Evolutionary conservation across 129 eudicot species (phyloP), one percentile per base, ranked within the genome.

Genomic region (Helichrysum umbraculigerum): DNA sequence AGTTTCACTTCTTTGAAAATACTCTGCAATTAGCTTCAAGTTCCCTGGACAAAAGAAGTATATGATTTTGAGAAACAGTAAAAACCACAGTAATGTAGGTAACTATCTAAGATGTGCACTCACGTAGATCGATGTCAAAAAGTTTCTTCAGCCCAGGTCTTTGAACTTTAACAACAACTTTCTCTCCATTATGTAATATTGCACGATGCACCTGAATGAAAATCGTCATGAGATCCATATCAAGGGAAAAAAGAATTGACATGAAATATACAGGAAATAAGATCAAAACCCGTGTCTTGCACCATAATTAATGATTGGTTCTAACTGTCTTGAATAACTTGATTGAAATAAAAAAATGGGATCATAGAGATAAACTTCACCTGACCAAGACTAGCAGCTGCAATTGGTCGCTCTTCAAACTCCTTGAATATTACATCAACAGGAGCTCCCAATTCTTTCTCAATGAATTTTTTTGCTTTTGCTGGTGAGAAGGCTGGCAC

Each of bases 381-480:
- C 97, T 94, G 99, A 76, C 99, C 99, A 85, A 94, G 99, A 85
- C 99, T 94, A 83, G 99, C 99, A 71, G 99, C 97, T 76, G 99
- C 99, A 74, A 94, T 89, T 15, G 99, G 99, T 47, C 76, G 78
- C 17, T 91, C 99, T 84, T 91, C 99, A 80, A 94, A 94, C 74
- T 81, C 99, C 88, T 75, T 87, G 68, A 89, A 94, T 51, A 94
- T 77, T 74, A 86, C 56, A 63, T 87, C 66, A 57, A 94, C 88
- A 2, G 99, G 97, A 81, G 97, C 96, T 56, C 99, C 96, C 63
- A 94, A 79, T 80, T 94, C 99, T 63, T 63, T 81, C 80, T 92
- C 92, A 58, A 94, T 86, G 64, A 86, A 87, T 7, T 64, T 86
- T 68, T 75, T 91, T 16, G 97, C 97, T 81, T 89, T 91, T 66